A percentile compares a stretch with the other conserved stretches of the same genome.
Evolutionary conservation across 2,329 filamentous ascomycete genomes (phyloP).

Genomic region (Calonectria pauciramosa): DNA sequence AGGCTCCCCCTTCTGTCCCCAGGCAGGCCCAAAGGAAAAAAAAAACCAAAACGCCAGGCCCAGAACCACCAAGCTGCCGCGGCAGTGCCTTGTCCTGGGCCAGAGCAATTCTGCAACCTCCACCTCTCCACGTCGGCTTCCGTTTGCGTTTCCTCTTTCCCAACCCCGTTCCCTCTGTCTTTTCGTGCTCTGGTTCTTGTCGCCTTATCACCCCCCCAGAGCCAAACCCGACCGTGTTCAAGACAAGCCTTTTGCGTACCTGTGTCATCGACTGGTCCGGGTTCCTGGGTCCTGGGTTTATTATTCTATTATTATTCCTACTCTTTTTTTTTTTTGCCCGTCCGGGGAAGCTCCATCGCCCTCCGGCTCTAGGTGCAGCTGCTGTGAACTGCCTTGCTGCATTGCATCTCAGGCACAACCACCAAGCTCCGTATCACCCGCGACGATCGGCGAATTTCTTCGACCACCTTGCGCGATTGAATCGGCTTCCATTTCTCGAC

Average conservation of each 20-base stretch:
- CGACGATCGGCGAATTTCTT: neutral
- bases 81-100: conserved; percentile 12
- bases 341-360: conserved; percentile 1
- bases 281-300: neutral
- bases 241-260: neutral
- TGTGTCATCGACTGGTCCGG: neutral
- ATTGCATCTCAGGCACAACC: conserved; percentile 7
- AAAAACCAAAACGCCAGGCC: conserved; percentile 24
- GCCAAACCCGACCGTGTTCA: neutral
- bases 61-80: conserved; percentile 15
- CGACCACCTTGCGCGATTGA: conserved; percentile 7
- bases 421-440: neutral
- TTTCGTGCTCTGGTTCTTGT: neutral
- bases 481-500: neutral
- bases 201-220: neutral
- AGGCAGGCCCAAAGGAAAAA: neutral
- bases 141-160: neutral
- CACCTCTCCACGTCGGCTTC: conserved; percentile 15
- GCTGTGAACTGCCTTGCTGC: neutral
- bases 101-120: conserved; percentile 23
- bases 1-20: conserved; percentile 26
- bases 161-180: neutral
- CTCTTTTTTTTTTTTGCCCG: neutral
- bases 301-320: neutral
- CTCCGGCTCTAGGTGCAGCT: conserved; percentile 1